Base-by-base conservation (phyloP, 1,284 basidiomycete genomes). In the Cryptococcus sp. region DNA sequence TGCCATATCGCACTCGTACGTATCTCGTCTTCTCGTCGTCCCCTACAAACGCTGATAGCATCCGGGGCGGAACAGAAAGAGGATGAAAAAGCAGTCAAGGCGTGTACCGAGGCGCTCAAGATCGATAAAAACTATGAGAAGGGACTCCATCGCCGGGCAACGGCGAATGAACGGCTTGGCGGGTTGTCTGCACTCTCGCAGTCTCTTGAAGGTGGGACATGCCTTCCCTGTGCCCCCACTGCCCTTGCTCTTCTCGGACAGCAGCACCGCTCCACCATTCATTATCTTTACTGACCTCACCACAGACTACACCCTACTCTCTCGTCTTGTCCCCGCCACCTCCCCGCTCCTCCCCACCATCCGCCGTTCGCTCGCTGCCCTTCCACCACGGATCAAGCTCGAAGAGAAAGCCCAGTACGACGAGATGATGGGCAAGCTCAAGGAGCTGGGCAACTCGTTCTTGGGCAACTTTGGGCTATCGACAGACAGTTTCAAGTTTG, bases 401-500 rank as follows among this genome's bases (percentile, higher is more conserved):
- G 87, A 88, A 23, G 90, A 91, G 75, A 88, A 93, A 72, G 82
- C 80, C 63, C 95, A 98, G 76, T 95, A 91, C 56, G 83, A 83
- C 9, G 95, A 98, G 74, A 95, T 97, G 90, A 63, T 98, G 65
- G 84, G 80, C 57, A 97, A 98, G 76, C 77, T 98, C 53, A 98
- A 98, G 74, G 90, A 88, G 1, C 74, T 98, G 5, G 95, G 95
- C 0, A 92, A 98, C 70, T 89, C 82, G 52, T 80, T 98, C 43
- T 80, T 98, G n/a, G 92, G 93, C 86, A 76, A 69, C 80, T 93
- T 94, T 70, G 91, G 91, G 15, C 74, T 94, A 60, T 91, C 87
- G 23, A 93, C 91, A 0, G 85, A 94, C 69, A 94, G 91, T 78
- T 98, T 98, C 82, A 88, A 97, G 77, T 91, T 98, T 66, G 86